Evolutionary conservation across 176 grass and related monocot species (phyloP), one percentile per base, ranked within the genome.

Genomic region (Typha latifolia): DNA sequence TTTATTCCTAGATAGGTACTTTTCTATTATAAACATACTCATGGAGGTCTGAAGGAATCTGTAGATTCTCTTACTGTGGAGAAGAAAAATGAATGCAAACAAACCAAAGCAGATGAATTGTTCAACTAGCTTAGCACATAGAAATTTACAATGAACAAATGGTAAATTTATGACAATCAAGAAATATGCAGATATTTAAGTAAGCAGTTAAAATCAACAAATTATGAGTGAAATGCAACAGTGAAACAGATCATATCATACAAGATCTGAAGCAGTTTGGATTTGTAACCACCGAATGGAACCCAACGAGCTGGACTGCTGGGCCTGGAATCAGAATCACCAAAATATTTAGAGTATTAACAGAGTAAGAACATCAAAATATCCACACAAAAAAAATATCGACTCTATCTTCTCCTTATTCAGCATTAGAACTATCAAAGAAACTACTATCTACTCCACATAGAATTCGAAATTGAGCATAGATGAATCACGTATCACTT

Each of bases 241-340:
- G 18, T 10, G 70, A 62, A 9, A 34, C 3, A 4, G 27, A 66
- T 49, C 20, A 66, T 19, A 50, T 70, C 83, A 82, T 71, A 99
- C 94, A 59, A 90, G 85, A 82, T 93, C 81, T 20, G 86, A 78
- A 49, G 89, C 51, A 53, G 78, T 93, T 83, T 99, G 89, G 59
- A 90, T 82, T 80, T 99, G 94, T 78, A 99, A 63, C 89, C 94
- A 99, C 76, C 89, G 85, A 22, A 99, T 73, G 31, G 89, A 90
- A 21, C 89, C 94, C 55, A 99, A 84, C 63, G 83, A 75, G 56
- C 76, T 93, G 48, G 81, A 80, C 75, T 99, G 89, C 63, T 90
- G 85, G 43, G 67, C 71, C 94, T 99, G 67, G 12, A 18, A 73
- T n/a, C 51, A 76, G 32, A 20, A 72, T 18, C 12, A 77, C 12